These are phyloP conservation scores for Cercophora scortea DNA, from an alignment of 495 filamentous ascomycete genomes.

Conservation along the genomic window DNA sequence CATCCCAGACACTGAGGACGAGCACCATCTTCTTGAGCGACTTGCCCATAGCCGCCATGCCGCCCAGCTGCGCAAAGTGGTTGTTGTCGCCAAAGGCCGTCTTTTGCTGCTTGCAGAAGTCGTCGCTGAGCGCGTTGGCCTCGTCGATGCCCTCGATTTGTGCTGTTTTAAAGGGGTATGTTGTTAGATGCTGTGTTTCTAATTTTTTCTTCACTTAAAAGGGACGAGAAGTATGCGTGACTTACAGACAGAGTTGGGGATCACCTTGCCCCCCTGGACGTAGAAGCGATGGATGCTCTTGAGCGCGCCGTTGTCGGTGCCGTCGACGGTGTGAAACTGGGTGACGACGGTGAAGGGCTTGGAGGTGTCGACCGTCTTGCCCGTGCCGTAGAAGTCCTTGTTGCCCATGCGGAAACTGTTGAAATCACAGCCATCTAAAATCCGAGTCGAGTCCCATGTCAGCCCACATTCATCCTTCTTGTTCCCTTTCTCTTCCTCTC, in stretches of 20 bases:
- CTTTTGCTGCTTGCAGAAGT: constrained; percentile 55
- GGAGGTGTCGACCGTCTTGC: constrained; percentile 48
- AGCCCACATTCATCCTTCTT: constrained; percentile 43
- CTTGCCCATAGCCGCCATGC: constrained; percentile 48
- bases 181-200: constrained; percentile 13
- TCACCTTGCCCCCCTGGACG: constrained; percentile 53
- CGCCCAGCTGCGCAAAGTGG: constrained; percentile 48
- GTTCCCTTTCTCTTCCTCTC: constrained; percentile 33
- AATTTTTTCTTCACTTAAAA: too few species aligned
- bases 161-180: constrained; percentile 17
- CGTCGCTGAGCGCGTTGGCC: constrained; percentile 47
- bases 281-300: constrained; percentile 57
- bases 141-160: constrained; percentile 42
- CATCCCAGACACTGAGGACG: constrained; percentile 64
- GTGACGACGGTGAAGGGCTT: constrained; percentile 62
- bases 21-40: constrained; percentile 58
- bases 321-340: constrained; percentile 56
- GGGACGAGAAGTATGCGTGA: not conserved
- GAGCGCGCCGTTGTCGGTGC: constrained; percentile 47
- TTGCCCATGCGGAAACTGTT: constrained; percentile 59
- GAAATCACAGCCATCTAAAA: constrained; percentile 59
- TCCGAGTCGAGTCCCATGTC: constrained; percentile 9
- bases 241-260: constrained; percentile 33
- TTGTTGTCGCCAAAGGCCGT: constrained; percentile 49
- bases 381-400: constrained; percentile 52